phyloP scores from a whole-genome alignment of 2,329 filamentous ascomycete species.

The Fusarium compactum region DNA sequence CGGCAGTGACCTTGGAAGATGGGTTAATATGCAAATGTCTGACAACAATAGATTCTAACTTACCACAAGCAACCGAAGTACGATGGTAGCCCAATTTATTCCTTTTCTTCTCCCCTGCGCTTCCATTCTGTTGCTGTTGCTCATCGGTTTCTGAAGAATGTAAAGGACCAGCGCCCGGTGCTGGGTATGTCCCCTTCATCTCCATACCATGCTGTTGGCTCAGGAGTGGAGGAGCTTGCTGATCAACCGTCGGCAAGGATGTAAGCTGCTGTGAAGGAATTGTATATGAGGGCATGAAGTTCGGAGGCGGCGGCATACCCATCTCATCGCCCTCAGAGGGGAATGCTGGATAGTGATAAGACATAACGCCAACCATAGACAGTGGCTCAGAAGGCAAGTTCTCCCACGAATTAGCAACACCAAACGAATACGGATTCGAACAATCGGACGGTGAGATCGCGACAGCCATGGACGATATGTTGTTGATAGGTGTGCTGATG shows the following conservation, averaged over 20 bases:
- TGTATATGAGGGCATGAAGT: constrained; percentile 51
- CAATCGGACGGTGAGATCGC: constrained; percentile 22
- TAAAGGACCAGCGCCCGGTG: constrained; percentile 60
- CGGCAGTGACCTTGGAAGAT: constrained; percentile 81
- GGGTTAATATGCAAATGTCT: constrained; percentile 6
- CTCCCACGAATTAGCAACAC: constrained; percentile 22
- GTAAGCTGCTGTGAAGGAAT: constrained; percentile 50
- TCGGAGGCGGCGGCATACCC: constrained; percentile 55
- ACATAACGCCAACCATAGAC: constrained; percentile 53
- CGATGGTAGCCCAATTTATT: constrained; percentile 97
- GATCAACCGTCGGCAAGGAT: constrained; percentile 50
- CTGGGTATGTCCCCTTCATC: constrained; percentile 64
- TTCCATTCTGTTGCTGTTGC: constrained; percentile 48
- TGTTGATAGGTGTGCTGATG: constrained; percentile 2
- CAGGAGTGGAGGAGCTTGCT: constrained; percentile 51
- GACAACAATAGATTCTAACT: constrained; percentile 57
- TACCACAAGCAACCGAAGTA: constrained; percentile 95
- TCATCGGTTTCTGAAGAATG: constrained; percentile 53
- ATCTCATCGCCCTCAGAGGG: constrained; percentile 57
- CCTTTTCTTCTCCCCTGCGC: constrained; percentile 69
- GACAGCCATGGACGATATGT: constrained; percentile 38
- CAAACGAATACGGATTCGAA: constrained; percentile 26
- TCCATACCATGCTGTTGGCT: constrained; percentile 54
- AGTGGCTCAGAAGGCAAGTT: constrained; percentile 15
- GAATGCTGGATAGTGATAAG: constrained; percentile 63